A percentile compares a stretch with the other conserved stretches of the same genome.
phyloP scores from a whole-genome alignment of 2,329 filamentous ascomycete species.

The Chrysoporthe puriensis region DNA sequence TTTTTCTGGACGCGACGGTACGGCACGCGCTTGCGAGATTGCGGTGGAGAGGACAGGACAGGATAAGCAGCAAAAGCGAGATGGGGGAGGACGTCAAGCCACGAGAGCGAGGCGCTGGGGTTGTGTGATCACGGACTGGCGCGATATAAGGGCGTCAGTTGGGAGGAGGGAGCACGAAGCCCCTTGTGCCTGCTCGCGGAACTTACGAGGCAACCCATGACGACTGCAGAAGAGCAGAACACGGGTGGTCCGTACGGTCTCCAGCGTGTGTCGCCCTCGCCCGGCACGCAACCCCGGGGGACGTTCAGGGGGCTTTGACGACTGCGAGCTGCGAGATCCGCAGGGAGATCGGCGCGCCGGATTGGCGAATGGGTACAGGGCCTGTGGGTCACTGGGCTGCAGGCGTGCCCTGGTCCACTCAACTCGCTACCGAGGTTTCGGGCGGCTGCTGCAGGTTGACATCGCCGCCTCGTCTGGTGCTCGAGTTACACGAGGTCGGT shows the following conservation, averaged over 20 bases:
- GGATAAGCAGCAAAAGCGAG: neutral
- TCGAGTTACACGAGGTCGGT: slow-evolving; percentile 30
- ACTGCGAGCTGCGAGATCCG: slow-evolving; percentile 14
- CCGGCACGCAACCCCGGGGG: neutral
- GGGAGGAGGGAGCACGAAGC: too few species aligned
- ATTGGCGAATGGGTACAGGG: neutral
- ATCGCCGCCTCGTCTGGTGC: slow-evolving; percentile 1
- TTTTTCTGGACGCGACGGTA: slow-evolving; percentile 5
- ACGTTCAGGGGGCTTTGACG: slow-evolving; percentile 12
- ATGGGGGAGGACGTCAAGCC: neutral
- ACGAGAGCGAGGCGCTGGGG: neutral
- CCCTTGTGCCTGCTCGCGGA: slow-evolving; percentile 5
- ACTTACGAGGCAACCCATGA: slow-evolving; percentile 31
- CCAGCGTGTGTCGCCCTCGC: neutral
- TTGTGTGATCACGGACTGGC: neutral
- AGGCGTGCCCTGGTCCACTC: neutral
- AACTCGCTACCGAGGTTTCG: slow-evolving; percentile 13
- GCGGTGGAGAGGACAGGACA: slow-evolving; percentile 5
- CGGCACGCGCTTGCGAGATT: slow-evolving; percentile 12
- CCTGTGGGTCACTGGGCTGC: neutral
- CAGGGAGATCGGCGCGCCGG: slow-evolving; percentile 9
- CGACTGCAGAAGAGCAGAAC: neutral
- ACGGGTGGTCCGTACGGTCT: slow-evolving; percentile 26
- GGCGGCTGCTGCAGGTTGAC: slow-evolving; percentile 8
- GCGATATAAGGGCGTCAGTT: neutral